Evolutionary conservation across 2,329 filamentous ascomycete species (phyloP).

Genomic region (Bisporella sp.): DNA sequence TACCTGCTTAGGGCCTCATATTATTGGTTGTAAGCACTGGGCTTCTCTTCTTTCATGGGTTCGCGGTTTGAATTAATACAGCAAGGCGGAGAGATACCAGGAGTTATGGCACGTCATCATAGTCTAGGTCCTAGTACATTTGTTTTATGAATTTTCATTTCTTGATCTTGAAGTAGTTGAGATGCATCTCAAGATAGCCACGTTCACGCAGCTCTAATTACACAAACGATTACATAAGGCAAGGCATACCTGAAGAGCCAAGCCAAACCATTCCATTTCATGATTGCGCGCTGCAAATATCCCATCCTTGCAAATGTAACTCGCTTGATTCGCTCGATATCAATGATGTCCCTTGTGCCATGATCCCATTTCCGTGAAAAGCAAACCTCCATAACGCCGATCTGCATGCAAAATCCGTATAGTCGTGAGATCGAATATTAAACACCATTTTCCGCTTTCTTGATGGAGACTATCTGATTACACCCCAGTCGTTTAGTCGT

Average conservation of each 20-base stretch:
- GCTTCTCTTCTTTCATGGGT: neutral
- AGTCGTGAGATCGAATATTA: too few species aligned
- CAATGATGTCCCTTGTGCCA: too few species aligned
- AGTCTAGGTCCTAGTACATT: neutral
- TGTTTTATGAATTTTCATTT: neutral
- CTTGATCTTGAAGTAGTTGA: neutral
- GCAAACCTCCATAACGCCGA: too few species aligned
- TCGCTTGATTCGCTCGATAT: too few species aligned
- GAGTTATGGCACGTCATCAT: neutral
- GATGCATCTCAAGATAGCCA: neutral
- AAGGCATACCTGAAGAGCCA: neutral
- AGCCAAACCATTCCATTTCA: neutral
- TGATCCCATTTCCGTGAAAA: too few species aligned
- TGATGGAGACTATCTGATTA: constrained; percentile 53
- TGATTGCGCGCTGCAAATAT: too few species aligned
- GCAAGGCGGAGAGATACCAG: neutral
- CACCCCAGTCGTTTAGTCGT: constrained; percentile 70
- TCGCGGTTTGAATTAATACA: neutral
- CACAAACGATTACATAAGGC: neutral
- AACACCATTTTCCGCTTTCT: too few species aligned
- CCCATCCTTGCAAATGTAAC: too few species aligned
- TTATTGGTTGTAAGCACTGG: neutral
- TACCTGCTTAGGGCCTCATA: constrained; percentile 17
- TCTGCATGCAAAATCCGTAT: too few species aligned
- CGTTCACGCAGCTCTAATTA: neutral